phyloP scores from a whole-genome alignment of 2,329 filamentous ascomycete species.

The Aspergillus tubingensis region DNA sequence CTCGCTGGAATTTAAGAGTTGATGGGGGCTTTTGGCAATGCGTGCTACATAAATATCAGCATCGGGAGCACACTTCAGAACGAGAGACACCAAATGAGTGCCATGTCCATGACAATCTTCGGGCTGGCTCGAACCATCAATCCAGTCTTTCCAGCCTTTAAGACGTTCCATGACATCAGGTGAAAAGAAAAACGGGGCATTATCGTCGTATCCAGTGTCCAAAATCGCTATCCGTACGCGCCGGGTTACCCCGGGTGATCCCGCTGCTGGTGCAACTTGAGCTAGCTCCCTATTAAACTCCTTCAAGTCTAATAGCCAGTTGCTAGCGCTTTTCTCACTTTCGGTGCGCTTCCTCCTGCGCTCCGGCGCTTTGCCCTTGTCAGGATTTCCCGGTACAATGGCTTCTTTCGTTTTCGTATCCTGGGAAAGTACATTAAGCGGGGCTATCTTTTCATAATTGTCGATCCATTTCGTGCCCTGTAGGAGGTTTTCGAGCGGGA shows the following conservation, averaged over 20 bases:
- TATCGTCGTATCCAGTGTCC: not conserved
- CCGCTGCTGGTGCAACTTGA: not conserved
- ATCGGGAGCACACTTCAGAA: not conserved
- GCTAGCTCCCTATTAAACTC: not conserved
- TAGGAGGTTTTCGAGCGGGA: constrained; percentile 2
- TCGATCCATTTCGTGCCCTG: constrained; percentile 8
- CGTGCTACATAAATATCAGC: not conserved
- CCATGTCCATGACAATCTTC: not conserved
- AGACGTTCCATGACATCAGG: not conserved
- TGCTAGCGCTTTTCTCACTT: no score
- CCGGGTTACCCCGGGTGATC: not conserved
- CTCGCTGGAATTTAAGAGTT: not conserved
- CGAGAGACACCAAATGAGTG: not conserved
- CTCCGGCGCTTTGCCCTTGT: not conserved
- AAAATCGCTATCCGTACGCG: not conserved
- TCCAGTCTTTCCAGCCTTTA: not conserved
- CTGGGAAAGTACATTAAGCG: not conserved
- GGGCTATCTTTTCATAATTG: not conserved
- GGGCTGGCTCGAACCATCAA: not conserved
- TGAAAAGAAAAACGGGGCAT: not conserved
- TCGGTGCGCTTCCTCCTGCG: no score
- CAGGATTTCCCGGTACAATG: not conserved
- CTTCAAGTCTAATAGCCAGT: no score
- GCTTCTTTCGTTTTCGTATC: no score
- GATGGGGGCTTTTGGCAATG: not conserved